Evolutionary conservation across 2,329 filamentous ascomycete genomes (phyloP).

Genomic region (Berkeleyomyces basicola): DNA sequence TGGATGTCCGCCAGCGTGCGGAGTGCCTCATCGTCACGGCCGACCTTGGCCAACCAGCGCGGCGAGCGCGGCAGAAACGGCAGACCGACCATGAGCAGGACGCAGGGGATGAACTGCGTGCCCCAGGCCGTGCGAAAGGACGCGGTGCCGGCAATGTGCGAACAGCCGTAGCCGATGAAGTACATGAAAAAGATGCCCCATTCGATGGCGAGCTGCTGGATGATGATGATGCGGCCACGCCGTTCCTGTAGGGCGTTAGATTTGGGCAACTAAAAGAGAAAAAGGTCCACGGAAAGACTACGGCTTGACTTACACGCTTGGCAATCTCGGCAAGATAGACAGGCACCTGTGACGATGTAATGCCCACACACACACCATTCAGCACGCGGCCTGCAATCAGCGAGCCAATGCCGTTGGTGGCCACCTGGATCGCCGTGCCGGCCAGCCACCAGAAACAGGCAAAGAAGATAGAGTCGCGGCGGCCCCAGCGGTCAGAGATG

Average conservation of each 20-base stretch:
- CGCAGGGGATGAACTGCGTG: constrained; percentile 43
- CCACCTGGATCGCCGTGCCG: constrained; percentile 16
- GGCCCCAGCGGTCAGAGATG: constrained; percentile 32
- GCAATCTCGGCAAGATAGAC: constrained; percentile 50
- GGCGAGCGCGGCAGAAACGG: constrained; percentile 45
- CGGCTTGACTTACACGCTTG: constrained; percentile 9
- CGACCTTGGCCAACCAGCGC: constrained; percentile 45
- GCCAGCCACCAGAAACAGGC: constrained; percentile 16
- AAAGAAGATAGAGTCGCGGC: constrained; percentile 20
- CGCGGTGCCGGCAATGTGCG: constrained; percentile 38
- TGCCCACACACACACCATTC: constrained; percentile 49
- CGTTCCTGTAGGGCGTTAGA: constrained; percentile 26
- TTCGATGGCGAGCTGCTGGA: constrained; percentile 61
- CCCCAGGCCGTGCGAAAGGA: constrained; percentile 51
- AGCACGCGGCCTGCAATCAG: constrained; percentile 40
- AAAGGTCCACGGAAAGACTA: neutral
- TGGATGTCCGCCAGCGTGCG: constrained; percentile 40
- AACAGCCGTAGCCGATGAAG: constrained; percentile 49
- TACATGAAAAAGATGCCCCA: constrained; percentile 52
- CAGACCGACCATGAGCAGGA: constrained; percentile 41
- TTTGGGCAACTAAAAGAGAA: neutral
- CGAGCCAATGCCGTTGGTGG: constrained; percentile 14
- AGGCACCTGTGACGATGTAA: constrained; percentile 42
- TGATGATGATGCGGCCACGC: constrained; percentile 47
- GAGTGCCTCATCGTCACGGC: constrained; percentile 39